phyloP scores from a whole-genome alignment of 2,329 filamentous ascomycete genomes.

The Penicillium occitanis region DNA sequence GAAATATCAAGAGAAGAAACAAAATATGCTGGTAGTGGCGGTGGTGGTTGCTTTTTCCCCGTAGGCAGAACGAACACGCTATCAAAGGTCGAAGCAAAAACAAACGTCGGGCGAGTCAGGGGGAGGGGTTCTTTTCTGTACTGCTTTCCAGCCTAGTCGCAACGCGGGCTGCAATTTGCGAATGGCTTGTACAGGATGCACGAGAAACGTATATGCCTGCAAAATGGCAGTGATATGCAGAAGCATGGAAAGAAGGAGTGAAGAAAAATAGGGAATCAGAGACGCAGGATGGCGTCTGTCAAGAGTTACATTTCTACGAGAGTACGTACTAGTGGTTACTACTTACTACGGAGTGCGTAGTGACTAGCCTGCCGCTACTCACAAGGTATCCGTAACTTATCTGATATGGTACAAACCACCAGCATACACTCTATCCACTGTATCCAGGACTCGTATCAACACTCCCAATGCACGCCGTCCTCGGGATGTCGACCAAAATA shows the following conservation, averaged over 20 bases:
- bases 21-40: no score
- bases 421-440: no score
- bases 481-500: constrained; percentile 1
- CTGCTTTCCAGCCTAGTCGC: neutral
- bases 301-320: neutral
- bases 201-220: neutral
- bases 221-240: constrained; percentile 5
- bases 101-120: constrained; percentile 7
- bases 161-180: neutral
- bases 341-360: neutral
- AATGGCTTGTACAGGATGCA: neutral
- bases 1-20: neutral
- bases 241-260: neutral
- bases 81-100: constrained; percentile 1
- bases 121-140: neutral
- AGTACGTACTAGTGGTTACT: neutral
- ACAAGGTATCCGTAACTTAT: constrained; percentile 6
- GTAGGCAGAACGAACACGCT: constrained; percentile 1
- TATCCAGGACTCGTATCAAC: neutral
- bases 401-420: neutral
- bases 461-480: neutral
- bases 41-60: neutral
- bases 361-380: neutral
- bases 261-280: neutral
- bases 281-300: constrained; percentile 8